Evolutionary conservation across 345 rosid genomes (phyloP).

Genomic region (Cardamine resedifolia): DNA sequence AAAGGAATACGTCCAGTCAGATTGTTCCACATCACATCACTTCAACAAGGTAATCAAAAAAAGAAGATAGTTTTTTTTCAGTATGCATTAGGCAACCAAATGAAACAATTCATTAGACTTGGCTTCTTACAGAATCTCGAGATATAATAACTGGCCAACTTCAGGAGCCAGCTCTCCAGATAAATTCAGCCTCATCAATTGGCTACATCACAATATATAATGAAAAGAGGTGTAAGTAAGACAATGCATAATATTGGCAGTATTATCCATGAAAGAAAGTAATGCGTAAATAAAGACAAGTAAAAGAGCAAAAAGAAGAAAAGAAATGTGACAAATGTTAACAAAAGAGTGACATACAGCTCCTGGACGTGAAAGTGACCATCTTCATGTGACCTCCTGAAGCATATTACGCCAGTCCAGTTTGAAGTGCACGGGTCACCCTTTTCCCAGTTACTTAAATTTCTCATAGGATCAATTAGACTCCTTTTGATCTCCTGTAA

Average conservation of each 20-base stretch:
- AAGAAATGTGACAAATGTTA: conserved; percentile 9
- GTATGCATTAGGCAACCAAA: conserved; percentile 6
- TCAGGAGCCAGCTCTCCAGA: conserved; percentile 76
- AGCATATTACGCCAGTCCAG: conserved; percentile 75
- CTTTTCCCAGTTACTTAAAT: conserved; percentile 61
- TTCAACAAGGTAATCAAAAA: conserved; percentile 24
- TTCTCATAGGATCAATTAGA: conserved; percentile 56
- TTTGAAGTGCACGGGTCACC: conserved; percentile 79
- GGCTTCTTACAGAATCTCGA: conserved; percentile 61
- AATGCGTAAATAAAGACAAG: neutral
- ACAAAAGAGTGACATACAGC: conserved; percentile 52
- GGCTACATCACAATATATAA: conserved; percentile 47
- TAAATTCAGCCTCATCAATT: conserved; percentile 65
- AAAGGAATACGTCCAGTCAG: conserved; percentile 72
- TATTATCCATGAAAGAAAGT: neutral
- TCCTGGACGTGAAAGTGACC: conserved; percentile 60
- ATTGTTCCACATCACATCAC: conserved; percentile 94
- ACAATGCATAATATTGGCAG: neutral
- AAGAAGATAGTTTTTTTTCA: neutral
- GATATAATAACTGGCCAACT: conserved; percentile 60
- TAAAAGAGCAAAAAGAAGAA: neutral
- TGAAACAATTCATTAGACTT: conserved; percentile 5
- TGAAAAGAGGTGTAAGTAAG: conserved; percentile 1
- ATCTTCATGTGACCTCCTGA: conserved; percentile 35
- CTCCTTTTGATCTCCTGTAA: conserved; percentile 47